Base-by-base conservation (phyloP, 192 early-diverging fungal species). In the Entomortierella beljakovae region DNA sequence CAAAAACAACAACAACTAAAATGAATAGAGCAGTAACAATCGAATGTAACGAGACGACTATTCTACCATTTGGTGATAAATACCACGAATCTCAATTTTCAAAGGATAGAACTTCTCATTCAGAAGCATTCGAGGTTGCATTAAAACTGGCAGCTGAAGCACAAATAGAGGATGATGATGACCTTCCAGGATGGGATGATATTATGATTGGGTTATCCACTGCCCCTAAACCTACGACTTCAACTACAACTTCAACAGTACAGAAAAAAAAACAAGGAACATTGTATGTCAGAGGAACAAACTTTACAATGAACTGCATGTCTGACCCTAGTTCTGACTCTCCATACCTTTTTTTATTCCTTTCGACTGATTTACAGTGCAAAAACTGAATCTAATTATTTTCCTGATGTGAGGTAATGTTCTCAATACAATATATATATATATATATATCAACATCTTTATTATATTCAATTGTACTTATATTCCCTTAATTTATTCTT, bases 161-260 rank as follows among this genome's bases (percentile, higher is more conserved):
- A 4, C 66, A 79, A 46, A 23, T 70, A 15, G 50, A 64, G 40
- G 75, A 79, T 16, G 75, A 79, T 34, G 75, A 79, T 32, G 75
- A 37, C n/a, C 51, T 79, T 3, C 75, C 75, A 1, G 65, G 64
- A 20, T 35, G 59, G 42, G 75, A 79, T 42, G 61, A 79, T 42
- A 42, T 79, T 33, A 43, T 79, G 3, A 65, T 13, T 28, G 55
- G 53, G 32, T 23, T 79, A 4, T 23, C 64, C 13, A 20, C 58
- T 11, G 20, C 61, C 10, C 29, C 26, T 29, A 13, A 61, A 28
- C 29, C 38, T 3, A 7, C 50, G 10, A 32, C n/a, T 11, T 33
- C 58, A 51, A 11, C 50, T 4, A 2, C 50, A 20, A 33, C 25
- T 5, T 7, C 26, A 2, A 6, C 42, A 23, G 43, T 48, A 7